Base-by-base conservation (phyloP, 768 basidiomycete genomes). In the Leccinum uliginosum region DNA sequence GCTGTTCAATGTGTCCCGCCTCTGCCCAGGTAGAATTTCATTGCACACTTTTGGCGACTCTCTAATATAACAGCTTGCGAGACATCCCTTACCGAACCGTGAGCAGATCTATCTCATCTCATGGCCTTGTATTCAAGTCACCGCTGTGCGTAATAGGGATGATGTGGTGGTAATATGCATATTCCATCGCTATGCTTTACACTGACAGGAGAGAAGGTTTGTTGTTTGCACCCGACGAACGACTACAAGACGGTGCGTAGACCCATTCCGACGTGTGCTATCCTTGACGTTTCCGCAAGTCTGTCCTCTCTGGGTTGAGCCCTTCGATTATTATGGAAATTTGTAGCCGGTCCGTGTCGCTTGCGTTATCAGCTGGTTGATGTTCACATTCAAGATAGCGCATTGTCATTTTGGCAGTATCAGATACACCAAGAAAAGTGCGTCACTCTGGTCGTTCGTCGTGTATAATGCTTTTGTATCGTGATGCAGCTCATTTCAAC, bases 321-420 rank as follows among this genome's bases (percentile, higher is more conserved):
- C 91, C 91, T 14, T 81, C 85, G 1, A 81, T 80, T 27, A 85
- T 93, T 53, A 71, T 92, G 52, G 91, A 93, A 65, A 90, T 93
- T 48, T 91, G 89, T 69, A 85, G 83, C 66, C 83, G 91, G 88
- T 86, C 54, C 19, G 75, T 67, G 23, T 24, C 15, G 17, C 57
- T 50, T 30, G 15, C 29, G 52, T 19, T 15, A 12, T 48, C 24
- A 38, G 11, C 17, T 59, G 32, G 27, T 45, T 46, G 21, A 46
- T 32, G 50, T 47, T 58, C 50, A 67, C 46, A 4, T 12, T 34
- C 19, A 29, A 0, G 30, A 26, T 54, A 91, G 90, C 21, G 89
- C 91, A 4, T 81, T 93, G 56, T 89, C 91, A 4, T 93, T 93
- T 69, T 93, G 91, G 91, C 89, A 91, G 69, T 93, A 93, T 69